Evolutionary conservation across 805 yeast species (phyloP), one percentile per base, ranked within the genome.

Genomic region (Monosporozyma siamensis): DNA sequence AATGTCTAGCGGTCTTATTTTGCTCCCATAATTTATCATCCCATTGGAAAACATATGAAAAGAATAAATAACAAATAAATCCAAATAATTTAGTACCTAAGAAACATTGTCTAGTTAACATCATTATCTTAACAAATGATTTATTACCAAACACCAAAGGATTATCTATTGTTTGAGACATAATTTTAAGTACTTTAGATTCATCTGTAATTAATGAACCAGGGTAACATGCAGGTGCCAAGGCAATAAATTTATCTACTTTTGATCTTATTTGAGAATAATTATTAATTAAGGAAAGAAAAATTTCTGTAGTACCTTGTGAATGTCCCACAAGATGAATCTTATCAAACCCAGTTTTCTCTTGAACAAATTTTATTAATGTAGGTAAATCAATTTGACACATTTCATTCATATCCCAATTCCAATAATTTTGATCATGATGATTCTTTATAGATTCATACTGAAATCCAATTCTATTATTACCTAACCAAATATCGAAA

Each of bases 191-290:
- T 54, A 82, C 82, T 2, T 62, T 34, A 34, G 79, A 72, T 20
- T 74, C 75, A 50, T 81, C 75, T 15, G 29, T 24, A 27, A 90
- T 66, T 35, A 88, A 62, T 0, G 77, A 67, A 0, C 97, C 97
- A 0, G 95, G 94, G 58, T 76, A 92, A 2, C 86, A 80, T 0
- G 97, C 97, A 0, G 98, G 97, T 0, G 97, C 83, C 40, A 90
- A 63, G 0, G 89, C 84, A 27, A 85, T 68, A 54, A 87, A 83
- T 42, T 74, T 71, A 41, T 78, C 80, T 7, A 90, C 61, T 48
- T 77, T 78, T 2, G 65, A 59, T 36, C 77, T 76, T 29, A 76
- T 52, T 15, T 41, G 43, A 21, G 44, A 43, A 35, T 27, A 39
- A 26, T 49, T 49, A 40, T 67, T 64, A 21, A 81, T 72, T 24